phyloP scores from a whole-genome alignment of 306 rosid genomes.

The Crotalaria pallida region DNA sequence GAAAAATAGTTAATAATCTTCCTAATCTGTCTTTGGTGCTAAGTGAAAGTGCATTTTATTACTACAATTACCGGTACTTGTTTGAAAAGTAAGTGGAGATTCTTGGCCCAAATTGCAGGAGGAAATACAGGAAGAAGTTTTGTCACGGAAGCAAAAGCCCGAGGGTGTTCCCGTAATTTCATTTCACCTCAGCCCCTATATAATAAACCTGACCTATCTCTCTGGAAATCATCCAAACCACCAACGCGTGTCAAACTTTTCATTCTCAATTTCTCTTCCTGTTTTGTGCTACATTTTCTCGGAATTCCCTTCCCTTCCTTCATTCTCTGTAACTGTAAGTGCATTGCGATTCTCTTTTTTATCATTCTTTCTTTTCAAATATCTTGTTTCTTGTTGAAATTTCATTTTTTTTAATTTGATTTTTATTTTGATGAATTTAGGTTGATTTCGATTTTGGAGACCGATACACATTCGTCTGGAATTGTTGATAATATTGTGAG shows the following conservation, averaged over 20 bases:
- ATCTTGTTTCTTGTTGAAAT: not conserved
- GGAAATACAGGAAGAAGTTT: not conserved
- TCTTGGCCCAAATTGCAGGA: not conserved
- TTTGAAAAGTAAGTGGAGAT: not conserved
- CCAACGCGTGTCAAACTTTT: too few species aligned
- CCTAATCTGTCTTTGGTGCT: too few species aligned
- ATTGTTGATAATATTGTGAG: slow-evolving; percentile 10
- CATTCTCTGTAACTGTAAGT: slow-evolving; percentile 9
- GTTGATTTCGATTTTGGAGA: not conserved
- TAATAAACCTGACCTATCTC: not conserved
- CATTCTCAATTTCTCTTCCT: not conserved
- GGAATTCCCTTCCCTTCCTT: not conserved
- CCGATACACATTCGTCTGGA: not conserved
- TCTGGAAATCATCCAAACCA: not conserved
- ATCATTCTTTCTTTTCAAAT: not conserved
- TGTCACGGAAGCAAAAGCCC: not conserved
- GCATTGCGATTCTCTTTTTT: not conserved
- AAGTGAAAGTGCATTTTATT: too few species aligned
- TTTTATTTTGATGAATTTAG: not conserved
- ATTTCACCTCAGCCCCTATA: not conserved
- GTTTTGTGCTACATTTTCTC: not conserved
- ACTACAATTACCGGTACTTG: too few species aligned
- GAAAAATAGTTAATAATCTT: too few species aligned
- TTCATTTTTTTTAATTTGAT: not conserved
- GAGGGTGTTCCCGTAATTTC: slow-evolving; percentile 5